phyloP scores from a whole-genome alignment of 305 asterid species.

The Ilex paraguariensis region DNA sequence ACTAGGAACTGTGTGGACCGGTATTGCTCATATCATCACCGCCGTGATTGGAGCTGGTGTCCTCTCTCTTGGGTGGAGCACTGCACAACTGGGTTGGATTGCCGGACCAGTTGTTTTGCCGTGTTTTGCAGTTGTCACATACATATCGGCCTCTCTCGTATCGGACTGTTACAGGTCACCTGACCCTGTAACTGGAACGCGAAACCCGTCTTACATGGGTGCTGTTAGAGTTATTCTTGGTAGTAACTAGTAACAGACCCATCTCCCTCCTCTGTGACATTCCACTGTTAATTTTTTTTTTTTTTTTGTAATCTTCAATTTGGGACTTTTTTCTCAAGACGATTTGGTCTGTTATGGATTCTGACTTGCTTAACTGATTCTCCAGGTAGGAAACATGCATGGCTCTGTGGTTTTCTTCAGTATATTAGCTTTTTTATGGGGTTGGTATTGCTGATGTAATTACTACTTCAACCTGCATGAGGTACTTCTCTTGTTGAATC shows the following conservation, averaged over 20 bases:
- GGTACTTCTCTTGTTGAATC: too few species aligned
- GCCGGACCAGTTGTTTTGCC: conserved; percentile 46
- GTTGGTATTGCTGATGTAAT: too few species aligned
- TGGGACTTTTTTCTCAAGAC: too few species aligned
- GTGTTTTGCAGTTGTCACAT: conserved; percentile 37
- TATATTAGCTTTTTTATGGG: too few species aligned
- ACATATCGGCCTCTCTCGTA: conserved; percentile 35
- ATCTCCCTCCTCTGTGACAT: too few species aligned
- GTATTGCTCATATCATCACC: conserved; percentile 49
- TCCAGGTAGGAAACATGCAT: too few species aligned
- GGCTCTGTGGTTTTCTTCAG: too few species aligned
- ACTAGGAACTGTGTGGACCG: conserved; percentile 50
- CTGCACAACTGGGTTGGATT: conserved; percentile 55
- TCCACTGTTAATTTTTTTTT: too few species aligned
- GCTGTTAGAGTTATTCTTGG: conserved; percentile 48
- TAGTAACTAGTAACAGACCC: conserved; percentile 1
- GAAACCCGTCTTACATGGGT: conserved; percentile 29
- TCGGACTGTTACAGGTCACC: conserved; percentile 44
- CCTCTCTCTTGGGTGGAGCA: conserved; percentile 59
- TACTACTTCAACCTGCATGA: too few species aligned
- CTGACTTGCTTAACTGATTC: too few species aligned
- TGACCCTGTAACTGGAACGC: conserved; percentile 36
- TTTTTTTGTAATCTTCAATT: too few species aligned
- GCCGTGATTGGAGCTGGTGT: conserved; percentile 66
- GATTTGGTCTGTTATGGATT: too few species aligned